Percentiles rank a stretch among this genome's conserved stretches.
Evolutionary conservation across 225 moss, liverwort and hornwort species (phyloP).

Genomic region (Physcomitrellopsis africana): DNA sequence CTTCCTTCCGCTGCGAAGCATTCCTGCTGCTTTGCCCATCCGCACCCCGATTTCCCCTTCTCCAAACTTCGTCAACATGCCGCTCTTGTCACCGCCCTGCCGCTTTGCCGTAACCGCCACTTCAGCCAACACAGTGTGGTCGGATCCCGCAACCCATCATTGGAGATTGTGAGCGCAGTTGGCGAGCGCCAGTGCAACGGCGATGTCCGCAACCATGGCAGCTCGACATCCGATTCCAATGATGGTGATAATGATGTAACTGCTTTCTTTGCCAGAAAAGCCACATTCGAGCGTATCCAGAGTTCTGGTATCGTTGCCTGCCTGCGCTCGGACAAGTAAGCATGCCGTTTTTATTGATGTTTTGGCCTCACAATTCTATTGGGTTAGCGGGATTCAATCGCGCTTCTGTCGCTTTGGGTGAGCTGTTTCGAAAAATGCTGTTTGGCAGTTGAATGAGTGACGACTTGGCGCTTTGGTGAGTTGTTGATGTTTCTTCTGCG

Average conservation of each 20-base stretch:
- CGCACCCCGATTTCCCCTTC: not conserved
- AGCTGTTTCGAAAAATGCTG: not conserved
- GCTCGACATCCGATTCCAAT: not conserved
- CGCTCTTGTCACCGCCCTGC: not conserved
- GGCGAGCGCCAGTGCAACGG: not conserved
- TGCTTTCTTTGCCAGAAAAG: slow-evolving; percentile 34
- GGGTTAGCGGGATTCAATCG: not conserved
- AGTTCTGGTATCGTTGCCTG: slow-evolving; percentile 62
- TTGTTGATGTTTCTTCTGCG: not conserved
- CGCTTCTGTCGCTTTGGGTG: not conserved
- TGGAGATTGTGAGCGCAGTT: slow-evolving; percentile 4
- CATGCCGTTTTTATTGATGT: not conserved
- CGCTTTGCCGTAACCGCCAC: not conserved
- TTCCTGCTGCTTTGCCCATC: not conserved
- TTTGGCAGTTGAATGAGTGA: not conserved
- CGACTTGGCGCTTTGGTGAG: too few species aligned
- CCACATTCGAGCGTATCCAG: slow-evolving; percentile 45
- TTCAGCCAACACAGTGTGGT: not conserved
- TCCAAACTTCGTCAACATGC: not conserved
- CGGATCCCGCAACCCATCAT: not conserved
- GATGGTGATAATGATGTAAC: slow-evolving; percentile 2
- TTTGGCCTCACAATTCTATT: not conserved
- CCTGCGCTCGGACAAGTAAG: slow-evolving; percentile 65
- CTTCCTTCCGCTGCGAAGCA: not conserved
- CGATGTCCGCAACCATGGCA: not conserved